phyloP scores from a whole-genome alignment of 306 rosid species.

The Comarum palustre region DNA sequence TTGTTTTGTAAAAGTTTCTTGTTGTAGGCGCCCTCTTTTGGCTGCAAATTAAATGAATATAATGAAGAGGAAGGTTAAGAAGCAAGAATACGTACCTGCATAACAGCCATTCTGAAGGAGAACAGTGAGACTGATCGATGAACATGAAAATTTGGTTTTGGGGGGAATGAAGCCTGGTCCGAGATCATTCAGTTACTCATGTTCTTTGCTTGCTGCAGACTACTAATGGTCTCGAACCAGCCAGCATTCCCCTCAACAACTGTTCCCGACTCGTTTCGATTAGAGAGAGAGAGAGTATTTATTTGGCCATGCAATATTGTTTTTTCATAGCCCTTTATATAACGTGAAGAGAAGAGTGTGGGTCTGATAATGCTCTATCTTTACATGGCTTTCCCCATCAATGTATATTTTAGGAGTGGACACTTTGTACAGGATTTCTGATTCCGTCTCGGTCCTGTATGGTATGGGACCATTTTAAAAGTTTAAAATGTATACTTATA shows the following conservation, averaged over 20 bases:
- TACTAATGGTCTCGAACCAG: conserved; percentile 79
- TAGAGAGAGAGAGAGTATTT: conserved; percentile 28
- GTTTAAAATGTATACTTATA: no score
- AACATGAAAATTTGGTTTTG: conserved; percentile 33
- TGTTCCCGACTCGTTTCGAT: background rate
- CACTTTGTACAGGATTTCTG: no score
- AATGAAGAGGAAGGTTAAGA: background rate
- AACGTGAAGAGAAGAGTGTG: conserved; percentile 50
- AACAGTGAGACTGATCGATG: background rate
- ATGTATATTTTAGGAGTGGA: no score
- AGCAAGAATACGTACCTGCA: background rate
- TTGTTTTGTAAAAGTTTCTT: background rate
- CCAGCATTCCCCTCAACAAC: conserved; percentile 86
- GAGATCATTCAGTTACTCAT: conserved; percentile 46
- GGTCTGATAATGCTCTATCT: conserved; percentile 48
- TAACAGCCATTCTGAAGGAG: background rate
- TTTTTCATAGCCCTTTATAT: conserved; percentile 62
- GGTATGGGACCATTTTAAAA: no score
- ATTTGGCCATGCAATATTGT: conserved; percentile 65
- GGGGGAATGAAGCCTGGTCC: conserved; percentile 99
- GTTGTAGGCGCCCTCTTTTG: background rate
- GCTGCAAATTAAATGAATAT: conserved; percentile 1
- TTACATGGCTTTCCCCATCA: conserved; percentile 38
- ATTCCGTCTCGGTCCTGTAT: no score
- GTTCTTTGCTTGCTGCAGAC: conserved; percentile 10